Base-by-base conservation (phyloP, 163 green algal species). In the Scenedesmus sp. region DNA sequence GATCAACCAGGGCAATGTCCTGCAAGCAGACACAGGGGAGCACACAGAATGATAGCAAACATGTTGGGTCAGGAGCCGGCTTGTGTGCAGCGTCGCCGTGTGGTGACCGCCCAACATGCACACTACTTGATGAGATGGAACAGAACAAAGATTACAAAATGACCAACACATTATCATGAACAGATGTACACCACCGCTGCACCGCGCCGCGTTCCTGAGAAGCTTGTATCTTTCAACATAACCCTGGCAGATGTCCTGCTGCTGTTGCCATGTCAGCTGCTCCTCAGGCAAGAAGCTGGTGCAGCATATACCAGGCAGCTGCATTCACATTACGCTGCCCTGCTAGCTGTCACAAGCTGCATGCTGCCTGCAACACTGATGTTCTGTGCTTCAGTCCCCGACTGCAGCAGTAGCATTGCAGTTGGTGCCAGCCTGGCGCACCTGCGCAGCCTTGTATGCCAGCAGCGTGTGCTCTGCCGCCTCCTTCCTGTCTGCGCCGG, bases 371-470 rank as follows among this genome's bases (percentile, higher is more conserved):
- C 56, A 26, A 26, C 56, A 26, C 56, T n/a, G n/a, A n/a, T n/a
- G n/a, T n/a, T n/a, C n/a, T n/a, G n/a, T n/a, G 15, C 22, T 35
- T 10, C 59, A 22, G 22, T 33, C 13, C 59, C 33, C 42, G 3
- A 16, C 37, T 37, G 46, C 37, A 49, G 37, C 78, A 85, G 59
- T 24, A 35, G 59, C 59, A 35, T 22, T 3, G 20, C 3, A n/a
- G 20, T 35, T 56, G 37, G 20, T 33, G 56, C 59, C 61, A 46
- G 44, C 26, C 44, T 35, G 26, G 76, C 92, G 26, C 78, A 97
- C 97, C 96, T 98, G 97, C n/a, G 97, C 97, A 33, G 96, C 96
- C 96, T 99, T 99, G 97, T 99, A 99, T 0, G 98, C 98, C 88
- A 99, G 95, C 92, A 99, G 95, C 7, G 98, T 99, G 93, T 99